phyloP scores from a whole-genome alignment of 2,329 filamentous ascomycete species.

The Xylaria sp. region DNA sequence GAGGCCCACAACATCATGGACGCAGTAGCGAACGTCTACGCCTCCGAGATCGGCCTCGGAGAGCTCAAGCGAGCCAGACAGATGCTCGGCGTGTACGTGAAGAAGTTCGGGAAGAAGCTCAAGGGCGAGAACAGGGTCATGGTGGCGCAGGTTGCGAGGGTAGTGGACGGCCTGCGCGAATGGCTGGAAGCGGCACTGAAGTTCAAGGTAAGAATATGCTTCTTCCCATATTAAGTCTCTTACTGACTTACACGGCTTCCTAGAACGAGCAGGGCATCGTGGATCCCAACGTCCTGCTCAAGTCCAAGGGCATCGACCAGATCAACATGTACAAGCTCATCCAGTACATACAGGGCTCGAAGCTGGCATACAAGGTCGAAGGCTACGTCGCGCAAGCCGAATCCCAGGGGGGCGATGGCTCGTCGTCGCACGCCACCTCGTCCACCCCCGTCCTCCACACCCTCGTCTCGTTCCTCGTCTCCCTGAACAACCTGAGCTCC shows the following conservation, averaged over 20 bases:
- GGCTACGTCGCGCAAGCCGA: constrained; percentile 74
- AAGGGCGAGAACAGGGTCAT: constrained; percentile 92
- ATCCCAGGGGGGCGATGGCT: constrained; percentile 39
- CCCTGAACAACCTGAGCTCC: constrained; percentile 82
- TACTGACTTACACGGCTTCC: constrained; percentile 17
- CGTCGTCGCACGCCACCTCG: constrained; percentile 38
- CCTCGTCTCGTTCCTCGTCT: constrained; percentile 67
- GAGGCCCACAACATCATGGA: constrained; percentile 99
- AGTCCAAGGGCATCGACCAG: constrained; percentile 87
- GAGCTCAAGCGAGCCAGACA: constrained; percentile 74
- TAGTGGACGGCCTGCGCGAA: constrained; percentile 76
- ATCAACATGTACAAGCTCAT: constrained; percentile 92
- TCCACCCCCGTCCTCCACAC: constrained; percentile 58
- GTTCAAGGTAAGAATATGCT: constrained; percentile 45
- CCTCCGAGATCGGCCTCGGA: constrained; percentile 71
- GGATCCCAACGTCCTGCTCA: constrained; percentile 71
- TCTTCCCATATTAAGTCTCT: constrained; percentile 1
- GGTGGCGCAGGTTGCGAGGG: constrained; percentile 81
- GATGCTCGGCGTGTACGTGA: constrained; percentile 81
- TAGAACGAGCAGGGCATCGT: constrained; percentile 66
- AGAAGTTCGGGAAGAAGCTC: constrained; percentile 83
- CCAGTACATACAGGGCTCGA: constrained; percentile 86
- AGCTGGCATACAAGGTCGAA: constrained; percentile 91
- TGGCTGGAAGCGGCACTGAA: constrained; percentile 64
- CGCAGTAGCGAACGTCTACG: constrained; percentile 85